Conservation (phyloP, 768 basidiomycete genomes). For the Lentinula detonsa region DNA sequence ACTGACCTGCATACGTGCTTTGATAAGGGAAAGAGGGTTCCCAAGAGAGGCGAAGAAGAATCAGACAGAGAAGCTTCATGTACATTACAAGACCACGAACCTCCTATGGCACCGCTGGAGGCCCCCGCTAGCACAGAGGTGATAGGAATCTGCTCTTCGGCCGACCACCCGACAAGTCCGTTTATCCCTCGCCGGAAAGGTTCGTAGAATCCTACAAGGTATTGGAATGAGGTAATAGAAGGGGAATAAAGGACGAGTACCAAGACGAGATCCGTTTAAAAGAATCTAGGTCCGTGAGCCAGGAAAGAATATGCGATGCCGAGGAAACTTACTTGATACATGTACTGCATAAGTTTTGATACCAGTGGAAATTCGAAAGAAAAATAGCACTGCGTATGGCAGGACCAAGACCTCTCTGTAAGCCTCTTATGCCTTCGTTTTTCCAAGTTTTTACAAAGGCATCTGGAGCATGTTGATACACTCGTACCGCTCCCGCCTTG, state of each 20-base stretch:
- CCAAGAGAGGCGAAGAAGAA: slow-evolving; percentile 46
- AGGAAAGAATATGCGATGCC: not conserved
- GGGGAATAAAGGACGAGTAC: slow-evolving; percentile 28
- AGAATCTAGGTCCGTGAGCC: slow-evolving; percentile 54
- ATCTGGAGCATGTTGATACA: slow-evolving; percentile 87
- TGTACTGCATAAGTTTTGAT: slow-evolving; percentile 52
- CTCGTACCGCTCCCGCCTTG: slow-evolving; percentile 60
- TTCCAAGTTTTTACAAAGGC: slow-evolving; percentile 82
- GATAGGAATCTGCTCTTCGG: slow-evolving; percentile 60
- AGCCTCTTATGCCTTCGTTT: slow-evolving; percentile 83
- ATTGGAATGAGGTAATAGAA: not conserved
- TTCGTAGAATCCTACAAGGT: slow-evolving; percentile 84
- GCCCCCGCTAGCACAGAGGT: slow-evolving; percentile 88
- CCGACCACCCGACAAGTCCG: slow-evolving; percentile 52
- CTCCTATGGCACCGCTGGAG: slow-evolving; percentile 85
- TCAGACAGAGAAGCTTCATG: not conserved
- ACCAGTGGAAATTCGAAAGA: not conserved
- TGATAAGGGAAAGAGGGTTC: slow-evolving; percentile 91
- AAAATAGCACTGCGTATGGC: slow-evolving; percentile 47
- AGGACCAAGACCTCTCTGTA: slow-evolving; percentile 87
- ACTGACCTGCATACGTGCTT: slow-evolving; percentile 91
- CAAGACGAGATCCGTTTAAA: slow-evolving; percentile 86
- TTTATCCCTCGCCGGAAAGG: slow-evolving; percentile 78
- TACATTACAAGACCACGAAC: slow-evolving; percentile 29
- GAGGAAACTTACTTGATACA: slow-evolving; percentile 67